These are phyloP conservation scores for Hymenoscyphus salicellus DNA, from an alignment of 2,329 filamentous ascomycete genomes.

Conservation along the genomic window DNA sequence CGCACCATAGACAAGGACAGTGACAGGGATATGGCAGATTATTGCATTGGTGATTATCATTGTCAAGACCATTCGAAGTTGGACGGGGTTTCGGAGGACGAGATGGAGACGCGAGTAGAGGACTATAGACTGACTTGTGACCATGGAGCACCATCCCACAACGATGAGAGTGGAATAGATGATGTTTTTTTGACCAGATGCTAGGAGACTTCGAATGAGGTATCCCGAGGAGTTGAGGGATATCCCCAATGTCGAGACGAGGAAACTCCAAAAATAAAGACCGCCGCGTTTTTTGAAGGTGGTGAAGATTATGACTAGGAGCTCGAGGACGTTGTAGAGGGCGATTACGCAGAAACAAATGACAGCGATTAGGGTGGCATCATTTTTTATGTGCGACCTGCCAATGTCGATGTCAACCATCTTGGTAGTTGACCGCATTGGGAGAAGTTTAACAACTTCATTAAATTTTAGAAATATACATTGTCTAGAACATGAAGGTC, in stretches of 20 bases:
- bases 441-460: background rate
- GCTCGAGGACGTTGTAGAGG: constrained; percentile 50
- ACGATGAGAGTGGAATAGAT: constrained; percentile 43
- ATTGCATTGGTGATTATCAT: constrained; percentile 48
- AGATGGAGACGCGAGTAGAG: constrained; percentile 50
- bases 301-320: constrained; percentile 47
- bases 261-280: constrained; percentile 49
- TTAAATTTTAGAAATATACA: background rate
- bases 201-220: constrained; percentile 43
- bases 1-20: constrained; percentile 42
- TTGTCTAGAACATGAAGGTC: no score
- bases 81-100: constrained; percentile 40
- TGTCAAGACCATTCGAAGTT: constrained; percentile 41
- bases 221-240: constrained; percentile 46
- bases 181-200: constrained; percentile 25
- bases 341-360: constrained; percentile 47
- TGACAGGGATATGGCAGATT: constrained; percentile 45
- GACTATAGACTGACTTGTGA: constrained; percentile 45
- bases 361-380: constrained; percentile 20
- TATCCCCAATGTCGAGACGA: constrained; percentile 45
- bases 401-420: background rate
- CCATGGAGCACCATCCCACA: constrained; percentile 44
- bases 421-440: background rate
- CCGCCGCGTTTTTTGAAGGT: constrained; percentile 46
- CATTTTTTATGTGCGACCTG: background rate